phyloP scores from a whole-genome alignment of 495 filamentous ascomycete species.

The Penicillium canescens region DNA sequence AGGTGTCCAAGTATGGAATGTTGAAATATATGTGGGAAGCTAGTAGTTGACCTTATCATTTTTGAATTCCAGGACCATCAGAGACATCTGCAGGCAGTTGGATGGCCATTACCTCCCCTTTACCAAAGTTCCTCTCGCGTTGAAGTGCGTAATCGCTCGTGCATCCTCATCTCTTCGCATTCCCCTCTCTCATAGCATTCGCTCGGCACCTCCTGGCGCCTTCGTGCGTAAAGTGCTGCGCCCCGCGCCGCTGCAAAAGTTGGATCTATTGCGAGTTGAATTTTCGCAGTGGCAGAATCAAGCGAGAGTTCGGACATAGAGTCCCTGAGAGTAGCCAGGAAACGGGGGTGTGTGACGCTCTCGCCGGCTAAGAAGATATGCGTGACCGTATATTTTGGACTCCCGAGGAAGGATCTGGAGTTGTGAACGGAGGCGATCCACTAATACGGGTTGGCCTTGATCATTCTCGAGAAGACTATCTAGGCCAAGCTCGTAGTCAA shows the following conservation, averaged over 20 bases:
- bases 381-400: conserved; percentile 3
- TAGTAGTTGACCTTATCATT: too few species aligned
- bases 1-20: too few species aligned
- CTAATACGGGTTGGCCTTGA: not conserved
- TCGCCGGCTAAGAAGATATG: conserved; percentile 14
- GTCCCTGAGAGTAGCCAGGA: conserved; percentile 10
- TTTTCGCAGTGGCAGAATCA: not conserved
- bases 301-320: conserved; percentile 4
- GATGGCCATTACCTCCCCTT: too few species aligned
- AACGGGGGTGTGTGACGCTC: conserved; percentile 9
- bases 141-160: not conserved
- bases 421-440: conserved; percentile 11
- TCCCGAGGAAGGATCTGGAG: conserved; percentile 9
- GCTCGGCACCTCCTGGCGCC: conserved; percentile 16
- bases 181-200: conserved; percentile 6
- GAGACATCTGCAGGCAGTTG: too few species aligned
- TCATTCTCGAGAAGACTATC: conserved; percentile 13
- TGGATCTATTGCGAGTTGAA: conserved; percentile 1
- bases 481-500: conserved; percentile 11
- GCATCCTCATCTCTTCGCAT: conserved; percentile 3
- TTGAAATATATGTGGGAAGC: too few species aligned
- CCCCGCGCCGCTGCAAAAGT: conserved; percentile 17
- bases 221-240: conserved; percentile 16
- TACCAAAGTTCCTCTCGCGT: not conserved
- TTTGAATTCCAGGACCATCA: too few species aligned